Evolutionary conservation across 1,284 basidiomycete genomes (phyloP).

Genomic region (Xerocomus amazonicus): DNA sequence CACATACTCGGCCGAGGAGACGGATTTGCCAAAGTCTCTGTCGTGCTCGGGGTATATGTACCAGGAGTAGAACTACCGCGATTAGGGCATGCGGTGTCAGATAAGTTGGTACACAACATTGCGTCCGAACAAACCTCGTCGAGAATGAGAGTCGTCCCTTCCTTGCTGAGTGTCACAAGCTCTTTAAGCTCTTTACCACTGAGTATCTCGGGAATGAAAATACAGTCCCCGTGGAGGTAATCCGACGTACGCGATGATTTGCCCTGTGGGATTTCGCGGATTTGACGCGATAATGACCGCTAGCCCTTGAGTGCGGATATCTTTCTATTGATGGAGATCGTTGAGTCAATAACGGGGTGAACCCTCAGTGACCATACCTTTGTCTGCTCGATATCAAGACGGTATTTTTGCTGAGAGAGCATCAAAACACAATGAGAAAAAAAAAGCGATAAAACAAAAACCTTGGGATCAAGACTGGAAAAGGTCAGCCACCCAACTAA

Average conservation of each 20-base stretch:
- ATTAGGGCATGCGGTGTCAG: background rate
- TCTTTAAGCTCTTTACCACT: constrained; percentile 80
- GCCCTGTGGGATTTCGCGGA: constrained; percentile 90
- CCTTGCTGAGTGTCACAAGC: constrained; percentile 70
- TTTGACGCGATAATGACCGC: constrained; percentile 88
- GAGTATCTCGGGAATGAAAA: constrained; percentile 5
- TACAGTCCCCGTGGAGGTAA: constrained; percentile 12
- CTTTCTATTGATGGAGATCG: constrained; percentile 45
- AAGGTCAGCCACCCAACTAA: constrained; percentile 13
- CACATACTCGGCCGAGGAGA: constrained; percentile 82
- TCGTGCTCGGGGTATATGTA: constrained; percentile 84
- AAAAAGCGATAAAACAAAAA: constrained; percentile 18
- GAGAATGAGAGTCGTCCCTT: constrained; percentile 77
- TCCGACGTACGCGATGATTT: constrained; percentile 48
- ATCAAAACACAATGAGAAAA: constrained; percentile 11
- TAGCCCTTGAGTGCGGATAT: constrained; percentile 77
- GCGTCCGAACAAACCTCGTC: constrained; percentile 62
- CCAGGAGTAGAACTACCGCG: constrained; percentile 80
- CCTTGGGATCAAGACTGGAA: constrained; percentile 56
- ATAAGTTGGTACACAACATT: background rate
- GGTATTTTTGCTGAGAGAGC: constrained; percentile 50
- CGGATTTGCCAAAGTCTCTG: constrained; percentile 69
- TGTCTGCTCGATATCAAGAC: constrained; percentile 71
- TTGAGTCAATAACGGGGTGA: constrained; percentile 3
- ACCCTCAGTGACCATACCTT: constrained; percentile 39